Base-by-base conservation (phyloP, 352 stramenopile species). In the Plasmopara halstedii region DNA sequence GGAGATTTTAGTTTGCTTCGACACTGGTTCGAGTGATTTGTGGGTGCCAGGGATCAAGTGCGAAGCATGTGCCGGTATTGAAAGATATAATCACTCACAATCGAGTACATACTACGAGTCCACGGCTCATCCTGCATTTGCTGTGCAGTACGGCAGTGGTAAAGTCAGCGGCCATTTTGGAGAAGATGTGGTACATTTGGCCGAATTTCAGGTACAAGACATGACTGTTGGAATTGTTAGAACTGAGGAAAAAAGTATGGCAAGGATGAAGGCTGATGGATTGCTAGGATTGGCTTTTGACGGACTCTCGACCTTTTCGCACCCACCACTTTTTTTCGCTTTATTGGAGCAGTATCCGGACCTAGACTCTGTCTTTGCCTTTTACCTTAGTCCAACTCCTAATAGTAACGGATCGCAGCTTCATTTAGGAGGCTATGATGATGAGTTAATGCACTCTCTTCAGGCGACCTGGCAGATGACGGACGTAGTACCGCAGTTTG, bases 241-340 rank as follows among this genome's bases (percentile, higher is more conserved):
- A 11, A 53, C 49, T 3, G 79, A 91, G 41, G 74, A 88, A 46
- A 71, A 83, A 26, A 85, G 72, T 5, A 86, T 91, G 73, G 67
- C 73, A 31, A 74, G 73, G 42, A 91, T 91, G 79, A 81, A 88
- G 51, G 72, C 79, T 0, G 96, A 99, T 65, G 96, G 96, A 2
- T 95, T 99, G 49, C 65, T 98, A 18, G 96, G 96, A 36, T 54
- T 99, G 17, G 96, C 88, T 17, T 99, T 98, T 53, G 84, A 96
- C 43, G 85, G 80, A 0, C 86, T 99, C 44, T 85, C 81, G 19
- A 83, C 79, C 17, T 84, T 84, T 42, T 83, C 76, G 1, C 68
- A 84, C 31, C 80, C 80, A 26, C 75, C 80, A 32, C 62, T 87
- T 1, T 88, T 91, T 51, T 78, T 87, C 18, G 37, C 56, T 27